Conservation (phyloP, 202 grass and related monocot species). For the Eragrostis tef region DNA sequence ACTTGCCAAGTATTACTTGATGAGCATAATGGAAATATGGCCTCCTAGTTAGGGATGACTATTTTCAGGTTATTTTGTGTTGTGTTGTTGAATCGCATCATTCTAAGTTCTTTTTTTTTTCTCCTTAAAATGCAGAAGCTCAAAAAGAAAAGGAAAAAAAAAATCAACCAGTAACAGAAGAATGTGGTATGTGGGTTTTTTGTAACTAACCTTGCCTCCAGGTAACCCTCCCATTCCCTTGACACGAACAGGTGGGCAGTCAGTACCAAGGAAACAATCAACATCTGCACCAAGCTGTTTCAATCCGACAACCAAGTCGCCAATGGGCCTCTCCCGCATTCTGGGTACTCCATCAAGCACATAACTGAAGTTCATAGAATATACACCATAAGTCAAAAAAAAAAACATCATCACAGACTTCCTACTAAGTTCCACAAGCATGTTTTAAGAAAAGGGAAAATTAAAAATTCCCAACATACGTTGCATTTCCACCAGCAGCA, state of each 20-base stretch:
- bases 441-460: not conserved
- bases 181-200: constrained; percentile 2
- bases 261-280: constrained; percentile 95
- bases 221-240: constrained; percentile 92
- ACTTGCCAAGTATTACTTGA: not conserved
- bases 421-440: not conserved
- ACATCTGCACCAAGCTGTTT: constrained; percentile 91
- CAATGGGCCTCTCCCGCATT: constrained; percentile 98
- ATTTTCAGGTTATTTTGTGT: not conserved
- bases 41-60: not conserved
- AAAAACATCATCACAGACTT: not conserved
- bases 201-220: constrained; percentile 81
- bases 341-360: constrained; percentile 94
- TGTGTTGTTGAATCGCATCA: not conserved
- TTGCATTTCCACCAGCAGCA: constrained; percentile 96
- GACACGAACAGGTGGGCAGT: constrained; percentile 90
- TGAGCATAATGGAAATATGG: not conserved
- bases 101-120: not conserved
- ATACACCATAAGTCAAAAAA: not conserved
- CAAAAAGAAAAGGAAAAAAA: not conserved
- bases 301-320: constrained; percentile 81
- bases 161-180: not conserved
- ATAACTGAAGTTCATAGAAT: constrained; percentile 57
- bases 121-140: not conserved
- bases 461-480: constrained; percentile 42